Conservation (phyloP, 306 rosid genomes). For the Quercus dentata region DNA sequence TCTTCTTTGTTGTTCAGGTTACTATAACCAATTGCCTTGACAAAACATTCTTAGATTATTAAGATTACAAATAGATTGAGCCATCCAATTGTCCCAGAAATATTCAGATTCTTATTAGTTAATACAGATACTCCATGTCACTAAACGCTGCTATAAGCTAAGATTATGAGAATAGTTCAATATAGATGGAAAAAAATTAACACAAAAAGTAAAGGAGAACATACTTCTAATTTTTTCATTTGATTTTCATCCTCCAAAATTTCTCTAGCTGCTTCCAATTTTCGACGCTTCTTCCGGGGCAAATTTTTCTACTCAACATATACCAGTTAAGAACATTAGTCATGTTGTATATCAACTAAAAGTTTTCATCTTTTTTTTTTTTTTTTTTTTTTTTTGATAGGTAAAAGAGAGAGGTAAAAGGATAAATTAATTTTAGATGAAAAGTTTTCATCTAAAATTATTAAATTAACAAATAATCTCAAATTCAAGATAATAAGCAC, state of each 20-base stretch:
- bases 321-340: neutral
- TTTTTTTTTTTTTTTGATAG: too few species aligned
- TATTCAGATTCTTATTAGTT: neutral
- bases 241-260: slow-evolving; percentile 78
- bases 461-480: neutral
- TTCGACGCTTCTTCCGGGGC: slow-evolving; percentile 88
- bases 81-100: neutral
- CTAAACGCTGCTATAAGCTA: neutral
- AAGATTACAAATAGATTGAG: neutral
- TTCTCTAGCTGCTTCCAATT: slow-evolving; percentile 94
- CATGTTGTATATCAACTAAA: neutral
- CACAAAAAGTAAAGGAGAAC: slow-evolving; percentile 8
- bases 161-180: neutral
- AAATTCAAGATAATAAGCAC: slow-evolving; percentile 27
- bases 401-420: too few species aligned
- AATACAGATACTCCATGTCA: neutral
- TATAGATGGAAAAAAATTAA: neutral
- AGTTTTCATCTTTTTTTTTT: neutral
- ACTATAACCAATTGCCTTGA: neutral
- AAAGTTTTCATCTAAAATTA: neutral
- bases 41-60: neutral
- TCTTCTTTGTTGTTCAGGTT: too few species aligned
- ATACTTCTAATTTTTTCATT: slow-evolving; percentile 42
- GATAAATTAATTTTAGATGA: too few species aligned
- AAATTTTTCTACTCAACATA: slow-evolving; percentile 60